These are phyloP conservation scores for Aspergillus brunneoviolaceus DNA, from an alignment of 2,329 filamentous ascomycete genomes.

Conservation along the genomic window DNA sequence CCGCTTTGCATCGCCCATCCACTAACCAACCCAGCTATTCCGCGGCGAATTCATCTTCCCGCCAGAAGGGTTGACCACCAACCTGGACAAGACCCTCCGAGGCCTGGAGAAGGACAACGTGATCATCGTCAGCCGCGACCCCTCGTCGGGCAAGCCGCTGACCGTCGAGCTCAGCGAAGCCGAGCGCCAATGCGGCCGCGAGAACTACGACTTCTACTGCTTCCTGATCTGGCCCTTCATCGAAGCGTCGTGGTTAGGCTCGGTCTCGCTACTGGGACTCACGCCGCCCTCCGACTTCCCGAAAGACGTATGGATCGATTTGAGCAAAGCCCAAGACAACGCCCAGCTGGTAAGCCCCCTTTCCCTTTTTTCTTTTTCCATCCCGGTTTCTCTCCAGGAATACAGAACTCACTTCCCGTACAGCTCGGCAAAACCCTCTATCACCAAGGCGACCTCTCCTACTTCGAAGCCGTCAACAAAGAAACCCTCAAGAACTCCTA, in stretches of 20 bases:
- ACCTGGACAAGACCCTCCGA: conserved; percentile 75
- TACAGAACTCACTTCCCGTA: not conserved
- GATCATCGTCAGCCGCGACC: conserved; percentile 63
- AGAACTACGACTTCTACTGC: conserved; percentile 98
- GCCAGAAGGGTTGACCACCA: conserved; percentile 75
- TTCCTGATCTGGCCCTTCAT: conserved; percentile 99
- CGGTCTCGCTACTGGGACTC: conserved; percentile 82
- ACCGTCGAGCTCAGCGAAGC: conserved; percentile 70
- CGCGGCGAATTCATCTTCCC: conserved; percentile 96
- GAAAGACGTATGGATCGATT: conserved; percentile 75
- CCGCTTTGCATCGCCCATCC: not conserved
- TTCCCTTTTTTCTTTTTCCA: no score
- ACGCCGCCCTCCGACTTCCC: conserved; percentile 64
- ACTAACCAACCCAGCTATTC: conserved; percentile 63
- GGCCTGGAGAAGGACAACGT: conserved; percentile 78
- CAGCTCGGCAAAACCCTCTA: conserved; percentile 90
- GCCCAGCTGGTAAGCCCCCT: conserved; percentile 67
- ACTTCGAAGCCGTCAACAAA: conserved; percentile 98
- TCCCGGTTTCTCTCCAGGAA: no score
- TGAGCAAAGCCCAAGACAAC: conserved; percentile 73
- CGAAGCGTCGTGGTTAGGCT: conserved; percentile 88
- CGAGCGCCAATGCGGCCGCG: conserved; percentile 75
- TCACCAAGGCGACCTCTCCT: conserved; percentile 93
- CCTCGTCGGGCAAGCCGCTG: conserved; percentile 56
- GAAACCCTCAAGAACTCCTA: conserved; percentile 95